A percentile compares a stretch with the other conserved stretches of the same genome.
phyloP scores from a whole-genome alignment of 805 yeast species.

The Priceomyces melissophilus region DNA sequence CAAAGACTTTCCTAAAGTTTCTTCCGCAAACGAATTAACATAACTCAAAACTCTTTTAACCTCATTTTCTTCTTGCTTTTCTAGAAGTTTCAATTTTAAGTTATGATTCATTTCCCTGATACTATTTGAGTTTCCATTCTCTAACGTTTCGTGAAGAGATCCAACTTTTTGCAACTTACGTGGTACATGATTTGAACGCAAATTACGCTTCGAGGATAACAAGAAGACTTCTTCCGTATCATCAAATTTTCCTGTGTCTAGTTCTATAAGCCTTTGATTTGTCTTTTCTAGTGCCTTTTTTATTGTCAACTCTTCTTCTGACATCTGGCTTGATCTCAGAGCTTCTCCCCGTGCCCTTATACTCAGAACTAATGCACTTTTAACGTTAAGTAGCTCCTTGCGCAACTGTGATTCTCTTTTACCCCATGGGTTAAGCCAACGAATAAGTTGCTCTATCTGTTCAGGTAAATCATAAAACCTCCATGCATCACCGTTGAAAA shows the following conservation, averaged over 20 bases:
- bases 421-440: slow-evolving; percentile 78
- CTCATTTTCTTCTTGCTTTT: slow-evolving; percentile 38
- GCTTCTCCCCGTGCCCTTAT: slow-evolving; percentile 59
- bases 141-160: slow-evolving; percentile 28
- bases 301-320: slow-evolving; percentile 40
- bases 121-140: slow-evolving; percentile 25
- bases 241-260: slow-evolving; percentile 10
- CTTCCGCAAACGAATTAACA: slow-evolving; percentile 59
- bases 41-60: slow-evolving; percentile 51
- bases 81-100: slow-evolving; percentile 27
- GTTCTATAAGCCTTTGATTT: slow-evolving; percentile 23
- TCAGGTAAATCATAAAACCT: slow-evolving; percentile 59
- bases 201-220: slow-evolving; percentile 28
- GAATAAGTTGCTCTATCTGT: slow-evolving; percentile 52
- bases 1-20: slow-evolving; percentile 47
- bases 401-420: slow-evolving; percentile 62
- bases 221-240: slow-evolving; percentile 30
- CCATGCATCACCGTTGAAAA: slow-evolving; percentile 61
- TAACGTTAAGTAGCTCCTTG: slow-evolving; percentile 55
- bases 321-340: slow-evolving; percentile 39
- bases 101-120: slow-evolving; percentile 19
- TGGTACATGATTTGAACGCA: slow-evolving; percentile 30
- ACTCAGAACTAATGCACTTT: slow-evolving; percentile 52
- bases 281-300: slow-evolving; percentile 27
- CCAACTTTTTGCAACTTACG: slow-evolving; percentile 32